Base-by-base conservation (phyloP, 495 filamentous ascomycete genomes). In the Astrocystis sublimbata region DNA sequence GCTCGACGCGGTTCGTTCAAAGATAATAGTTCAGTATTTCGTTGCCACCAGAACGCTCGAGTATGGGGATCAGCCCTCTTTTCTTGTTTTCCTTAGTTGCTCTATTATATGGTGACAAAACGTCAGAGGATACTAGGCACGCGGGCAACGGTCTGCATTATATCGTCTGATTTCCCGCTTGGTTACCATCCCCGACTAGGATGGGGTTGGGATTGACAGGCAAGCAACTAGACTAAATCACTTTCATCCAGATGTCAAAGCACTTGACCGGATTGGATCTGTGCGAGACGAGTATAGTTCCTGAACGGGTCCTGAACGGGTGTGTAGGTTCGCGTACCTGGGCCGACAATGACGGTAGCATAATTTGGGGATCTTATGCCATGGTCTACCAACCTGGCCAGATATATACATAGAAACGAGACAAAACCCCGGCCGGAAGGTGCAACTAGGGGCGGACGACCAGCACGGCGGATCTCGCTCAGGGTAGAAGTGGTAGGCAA, bases 361-460 rank as follows among this genome's bases (percentile, higher is more conserved):
- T 82, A 82, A 81, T 80, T 78, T 77, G 79, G 71, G 74, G 76
- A 79, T 82, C 79, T 82, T 81, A 82, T 80, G 79, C 78, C 76
- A 81, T 80, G 78, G 78, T 74, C 65, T 76, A 66, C n/a, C n/a
- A n/a, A n/a, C 69, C 69, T 78, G 52, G 71, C 76, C 75, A 76
- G 75, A 80, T 81, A 79, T n/a, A n/a, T n/a, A n/a, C n/a, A n/a
- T 79, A 79, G 77, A 78, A 76, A 71, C 71, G 66, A 67, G 51
- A 63, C 62, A 62, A 71, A 71, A 73, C 71, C 76, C 76, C 71
- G 70, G 78, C 75, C 67, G 71, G 71, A 76, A 49, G 71, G 73
- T 69, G 77, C 76, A 79, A 75, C 71, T 74, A 42, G 73, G 75
- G 75, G 73, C 72, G 73, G 68, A 75, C 75, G 72, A 70, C 72